Evolutionary conservation across 495 filamentous ascomycete genomes (phyloP), one percentile per base, ranked within the genome.

Genomic region (Xylaria intraflava): DNA sequence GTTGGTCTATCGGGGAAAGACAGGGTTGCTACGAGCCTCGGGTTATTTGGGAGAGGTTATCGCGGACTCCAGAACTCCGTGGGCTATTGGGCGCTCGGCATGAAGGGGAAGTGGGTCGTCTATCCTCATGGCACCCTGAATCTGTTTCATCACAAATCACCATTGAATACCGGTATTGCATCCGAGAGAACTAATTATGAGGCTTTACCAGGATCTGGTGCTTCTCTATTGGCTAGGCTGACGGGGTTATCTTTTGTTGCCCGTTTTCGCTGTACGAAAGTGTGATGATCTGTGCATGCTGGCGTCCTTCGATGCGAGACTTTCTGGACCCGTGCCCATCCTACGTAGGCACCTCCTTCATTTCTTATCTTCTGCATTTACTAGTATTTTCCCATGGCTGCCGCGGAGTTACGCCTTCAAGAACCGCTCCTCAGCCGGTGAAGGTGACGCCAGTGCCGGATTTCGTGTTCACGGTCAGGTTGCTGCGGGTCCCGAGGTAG

Each of bases 381-480:
- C n/a, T n/a, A n/a, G n/a, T n/a, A n/a, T n/a, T n/a, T n/a, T 23
- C 36, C 26, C 23, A 42, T 4, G 16, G 14, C 16, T 24, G 19
- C 24, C 38, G n/a, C 12, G 27, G 23, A 26, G 0, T 4, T 14
- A 8, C 24, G 1, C 22, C 0, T 30, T 6, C 12, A 8, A 43
- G 7, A 38, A 16, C 1, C 6, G 2, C 1, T 55, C 24, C 29
- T 42, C 20, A 55, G 14, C 22, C 40, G 7, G 52, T 62, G 46
- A 72, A 64, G 40, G 48, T 44, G 20, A 72, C 69, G 50, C 65
- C 69, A 17, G 60, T 60, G n/a, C 60, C 67, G 14, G 66, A 55
- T 49, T 65, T 70, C 41, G 64, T 72, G 40, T 72, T 69, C 16
- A 72, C 69, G 2, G 46, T 69, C 49, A 72, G 58, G 0, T 64